Evolutionary conservation across 176 grass and related monocot species (phyloP), one percentile per base, ranked within the genome.

Genomic region (Oropetium thomaeum): DNA sequence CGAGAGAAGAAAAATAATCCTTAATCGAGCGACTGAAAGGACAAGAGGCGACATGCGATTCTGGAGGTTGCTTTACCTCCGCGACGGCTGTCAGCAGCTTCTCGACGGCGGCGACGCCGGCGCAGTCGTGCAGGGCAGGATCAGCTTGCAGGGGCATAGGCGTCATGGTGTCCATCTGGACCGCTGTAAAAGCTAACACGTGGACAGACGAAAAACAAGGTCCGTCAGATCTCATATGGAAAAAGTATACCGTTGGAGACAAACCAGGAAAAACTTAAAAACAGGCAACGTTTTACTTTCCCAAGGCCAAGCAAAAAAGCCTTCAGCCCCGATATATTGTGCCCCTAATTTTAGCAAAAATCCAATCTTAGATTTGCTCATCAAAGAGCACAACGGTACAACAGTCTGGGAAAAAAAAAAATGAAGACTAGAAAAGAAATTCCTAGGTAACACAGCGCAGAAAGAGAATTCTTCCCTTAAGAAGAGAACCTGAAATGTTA

Each of bases 251-350:
- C 81, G 86, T 88, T 88, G 65, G 25, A 47, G 17, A 47, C 41
- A 44, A 51, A 84, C 31, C 4, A 44, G 62, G 69, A 63, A 83
- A 87, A 83, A 71, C 75, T 83, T 79, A 79, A 83, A 83, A 79
- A 48, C 62, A 63, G 61, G 67, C 10, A 66, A 15, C 62, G 67
- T 66, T 79, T 73, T 83, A 10, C 62, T 69, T 63, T 74, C 16
- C 69, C 52, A 44, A 74, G 86, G 53, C 10, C 67, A 77, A 53
- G 43, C 11, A 44, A 76, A 81, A 81, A 60, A 23, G 8, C 10
- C 14, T 1, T 23, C 3, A 4, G 25, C 43, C 20, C 32, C 31
- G 73, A 71, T 34, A 69, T 39, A 37, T 63, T 28, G 49, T 12
- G 14, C 17, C 11, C n/a, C 45, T 58, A 88, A 88, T 79, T 80